Evolutionary conservation across 2,329 filamentous ascomycete genomes (phyloP).

Genomic region (Bertia moriformis): DNA sequence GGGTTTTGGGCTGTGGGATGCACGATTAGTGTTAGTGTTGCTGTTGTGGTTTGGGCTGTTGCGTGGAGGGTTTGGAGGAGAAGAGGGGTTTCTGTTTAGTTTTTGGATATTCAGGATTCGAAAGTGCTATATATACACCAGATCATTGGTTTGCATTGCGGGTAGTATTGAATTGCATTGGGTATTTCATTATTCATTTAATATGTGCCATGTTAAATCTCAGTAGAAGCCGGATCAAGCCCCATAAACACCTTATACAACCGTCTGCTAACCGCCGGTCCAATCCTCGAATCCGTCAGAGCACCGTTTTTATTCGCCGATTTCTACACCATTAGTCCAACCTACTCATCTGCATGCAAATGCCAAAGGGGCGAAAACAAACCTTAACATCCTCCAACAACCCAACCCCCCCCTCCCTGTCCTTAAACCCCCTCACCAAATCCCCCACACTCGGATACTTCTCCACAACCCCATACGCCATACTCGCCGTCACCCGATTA

Average conservation of each 20-base stretch:
- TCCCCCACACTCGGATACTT: neutral
- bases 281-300: conserved; percentile 25
- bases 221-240: conserved; percentile 23
- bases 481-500: neutral
- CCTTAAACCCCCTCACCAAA: neutral
- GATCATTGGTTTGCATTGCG: too few relatives aligned
- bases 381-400: conserved; percentile 1
- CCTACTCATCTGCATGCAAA: neutral
- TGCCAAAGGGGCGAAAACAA: neutral
- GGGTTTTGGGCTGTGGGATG: conserved; percentile 44
- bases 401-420: neutral
- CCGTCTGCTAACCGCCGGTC: conserved; percentile 27
- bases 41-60: conserved; percentile 8
- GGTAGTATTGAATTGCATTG: too few relatives aligned
- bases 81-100: neutral
- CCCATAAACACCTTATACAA: conserved; percentile 32
- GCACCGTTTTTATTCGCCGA: conserved; percentile 28
- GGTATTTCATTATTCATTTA: too few relatives aligned
- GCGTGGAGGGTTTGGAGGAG: conserved; percentile 6
- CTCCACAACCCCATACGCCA: neutral
- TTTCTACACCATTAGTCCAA: conserved; percentile 18
- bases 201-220: conserved; percentile 8
- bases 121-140: neutral
- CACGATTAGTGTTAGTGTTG: conserved; percentile 21
- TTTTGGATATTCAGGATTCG: neutral